Conservation (phyloP, 2,329 filamentous ascomycete species). For the Myriosclerotinia scirpicola region DNA sequence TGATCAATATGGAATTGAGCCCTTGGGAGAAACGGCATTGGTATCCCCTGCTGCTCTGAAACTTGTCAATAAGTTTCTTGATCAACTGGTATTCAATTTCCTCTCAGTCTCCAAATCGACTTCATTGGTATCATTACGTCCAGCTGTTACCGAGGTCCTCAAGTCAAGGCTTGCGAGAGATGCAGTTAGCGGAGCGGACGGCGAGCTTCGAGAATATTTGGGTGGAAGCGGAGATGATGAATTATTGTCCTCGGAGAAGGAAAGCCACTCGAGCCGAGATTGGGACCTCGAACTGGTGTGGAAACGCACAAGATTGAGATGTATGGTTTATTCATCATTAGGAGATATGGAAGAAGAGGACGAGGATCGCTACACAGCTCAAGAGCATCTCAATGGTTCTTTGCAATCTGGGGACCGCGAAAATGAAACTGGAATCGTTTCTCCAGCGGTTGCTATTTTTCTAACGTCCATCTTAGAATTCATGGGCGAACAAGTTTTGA, state of each 20-base stretch:
- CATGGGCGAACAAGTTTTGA: conserved; percentile 85
- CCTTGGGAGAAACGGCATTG: conserved; percentile 65
- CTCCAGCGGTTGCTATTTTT: conserved; percentile 92
- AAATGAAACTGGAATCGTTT: conserved; percentile 64
- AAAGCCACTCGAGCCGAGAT: conserved; percentile 53
- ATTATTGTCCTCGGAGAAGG: conserved; percentile 54
- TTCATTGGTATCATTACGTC: conserved; percentile 69
- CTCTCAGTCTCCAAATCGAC: conserved; percentile 80
- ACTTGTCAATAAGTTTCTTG: conserved; percentile 87
- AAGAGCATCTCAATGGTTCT: conserved; percentile 67
- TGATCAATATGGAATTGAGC: conserved; percentile 65
- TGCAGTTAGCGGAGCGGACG: conserved; percentile 78
- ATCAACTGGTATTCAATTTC: conserved; percentile 89
- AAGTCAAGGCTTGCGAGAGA: conserved; percentile 87
- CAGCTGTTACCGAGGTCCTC: conserved; percentile 81
- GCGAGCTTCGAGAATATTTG: conserved; percentile 84
- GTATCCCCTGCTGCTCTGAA: conserved; percentile 72
- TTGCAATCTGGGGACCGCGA: conserved; percentile 51
- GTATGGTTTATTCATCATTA: conserved; percentile 97
- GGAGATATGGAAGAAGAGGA: conserved; percentile 98
- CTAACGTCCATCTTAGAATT: conserved; percentile 92
- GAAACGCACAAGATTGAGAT: conserved; percentile 88
- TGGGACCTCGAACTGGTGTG: conserved; percentile 94
- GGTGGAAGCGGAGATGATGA: conserved; percentile 78
- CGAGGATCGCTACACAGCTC: conserved; percentile 83